phyloP scores from a whole-genome alignment of 768 basidiomycete genomes.

The Nidularia sp. region DNA sequence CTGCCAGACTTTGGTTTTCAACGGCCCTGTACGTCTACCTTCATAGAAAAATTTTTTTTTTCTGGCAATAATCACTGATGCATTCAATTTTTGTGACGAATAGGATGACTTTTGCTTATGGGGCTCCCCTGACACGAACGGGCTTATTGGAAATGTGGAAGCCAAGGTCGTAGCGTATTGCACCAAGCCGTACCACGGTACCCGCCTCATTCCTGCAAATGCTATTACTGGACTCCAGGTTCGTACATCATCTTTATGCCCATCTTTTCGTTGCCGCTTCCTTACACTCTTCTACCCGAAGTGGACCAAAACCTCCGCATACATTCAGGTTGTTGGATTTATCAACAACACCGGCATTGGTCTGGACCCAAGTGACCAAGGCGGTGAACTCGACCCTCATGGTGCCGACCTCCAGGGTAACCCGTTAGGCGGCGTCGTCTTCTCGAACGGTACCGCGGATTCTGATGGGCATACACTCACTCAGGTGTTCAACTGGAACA shows the following conservation, averaged over 20 bases:
- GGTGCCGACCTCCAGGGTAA: conserved; percentile 64
- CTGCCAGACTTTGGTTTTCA: conserved; percentile 62
- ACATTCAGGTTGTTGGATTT: conserved; percentile 53
- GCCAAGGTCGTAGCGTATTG: conserved; percentile 72
- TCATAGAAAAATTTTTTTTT: too few species aligned
- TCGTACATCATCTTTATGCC: too few species aligned
- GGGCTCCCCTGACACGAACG: conserved; percentile 45
- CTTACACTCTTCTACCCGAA: too few species aligned
- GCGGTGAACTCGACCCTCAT: conserved; percentile 71
- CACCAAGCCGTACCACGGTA: conserved; percentile 60
- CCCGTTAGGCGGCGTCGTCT: conserved; percentile 62
- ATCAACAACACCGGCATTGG: conserved; percentile 52
- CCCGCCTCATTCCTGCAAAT: conserved; percentile 64
- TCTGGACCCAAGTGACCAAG: conserved; percentile 44
- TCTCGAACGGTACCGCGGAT: conserved; percentile 41
- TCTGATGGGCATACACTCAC: conserved; percentile 31
- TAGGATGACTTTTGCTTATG: conserved; percentile 61
- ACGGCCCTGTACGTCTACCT: conserved; percentile 34
- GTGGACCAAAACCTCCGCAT: conserved; percentile 48
- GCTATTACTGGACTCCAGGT: conserved; percentile 61
- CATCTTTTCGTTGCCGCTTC: too few species aligned
- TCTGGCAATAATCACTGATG: too few species aligned
- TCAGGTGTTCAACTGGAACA: conserved; percentile 62
- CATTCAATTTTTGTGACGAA: not conserved
- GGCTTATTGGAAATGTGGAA: conserved; percentile 60